A percentile compares a stretch with the other conserved stretches of the same genome.
Conservation (phyloP, 352 stramenopile species). For the Phytophthora hibernalis region DNA sequence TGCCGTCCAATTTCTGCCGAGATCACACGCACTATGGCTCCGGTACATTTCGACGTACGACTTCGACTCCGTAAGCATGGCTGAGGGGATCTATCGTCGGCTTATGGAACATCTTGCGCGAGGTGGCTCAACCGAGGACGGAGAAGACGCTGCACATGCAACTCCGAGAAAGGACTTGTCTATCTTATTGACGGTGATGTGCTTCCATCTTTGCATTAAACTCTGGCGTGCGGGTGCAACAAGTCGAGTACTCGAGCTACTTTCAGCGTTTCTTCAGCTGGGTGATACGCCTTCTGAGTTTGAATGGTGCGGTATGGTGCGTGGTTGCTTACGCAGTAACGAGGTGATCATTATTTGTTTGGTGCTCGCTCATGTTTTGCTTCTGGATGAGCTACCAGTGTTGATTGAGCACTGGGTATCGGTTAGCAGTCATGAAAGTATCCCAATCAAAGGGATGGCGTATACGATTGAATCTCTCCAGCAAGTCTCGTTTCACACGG, state of each 20-base stretch:
- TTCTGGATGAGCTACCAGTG: slow-evolving; percentile 38
- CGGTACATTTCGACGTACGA: slow-evolving; percentile 47
- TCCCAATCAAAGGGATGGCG: slow-evolving; percentile 36
- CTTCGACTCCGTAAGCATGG: slow-evolving; percentile 43
- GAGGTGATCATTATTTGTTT: slow-evolving; percentile 34
- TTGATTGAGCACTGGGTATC: slow-evolving; percentile 41
- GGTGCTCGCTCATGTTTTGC: slow-evolving; percentile 30
- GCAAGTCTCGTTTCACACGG: neutral
- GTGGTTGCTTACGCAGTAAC: slow-evolving; percentile 25
- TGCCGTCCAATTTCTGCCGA: slow-evolving; percentile 48
- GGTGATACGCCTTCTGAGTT: slow-evolving; percentile 27
- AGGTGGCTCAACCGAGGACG: slow-evolving; percentile 12
- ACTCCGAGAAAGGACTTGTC: slow-evolving; percentile 25
- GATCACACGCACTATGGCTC: slow-evolving; percentile 53
- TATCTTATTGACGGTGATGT: slow-evolving; percentile 42
- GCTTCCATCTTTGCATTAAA: slow-evolving; percentile 45
- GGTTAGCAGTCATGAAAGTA: slow-evolving; percentile 26
- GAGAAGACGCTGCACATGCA: neutral
- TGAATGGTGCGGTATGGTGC: slow-evolving; percentile 33
- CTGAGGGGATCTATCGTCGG: slow-evolving; percentile 41
- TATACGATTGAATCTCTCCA: slow-evolving; percentile 38
- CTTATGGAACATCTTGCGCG: slow-evolving; percentile 43
- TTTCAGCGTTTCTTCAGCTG: slow-evolving; percentile 40
- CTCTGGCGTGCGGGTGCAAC: slow-evolving; percentile 39
- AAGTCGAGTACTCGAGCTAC: slow-evolving; percentile 23